Base-by-base conservation (phyloP, 345 rosid species). In the Trapa incisa region DNA sequence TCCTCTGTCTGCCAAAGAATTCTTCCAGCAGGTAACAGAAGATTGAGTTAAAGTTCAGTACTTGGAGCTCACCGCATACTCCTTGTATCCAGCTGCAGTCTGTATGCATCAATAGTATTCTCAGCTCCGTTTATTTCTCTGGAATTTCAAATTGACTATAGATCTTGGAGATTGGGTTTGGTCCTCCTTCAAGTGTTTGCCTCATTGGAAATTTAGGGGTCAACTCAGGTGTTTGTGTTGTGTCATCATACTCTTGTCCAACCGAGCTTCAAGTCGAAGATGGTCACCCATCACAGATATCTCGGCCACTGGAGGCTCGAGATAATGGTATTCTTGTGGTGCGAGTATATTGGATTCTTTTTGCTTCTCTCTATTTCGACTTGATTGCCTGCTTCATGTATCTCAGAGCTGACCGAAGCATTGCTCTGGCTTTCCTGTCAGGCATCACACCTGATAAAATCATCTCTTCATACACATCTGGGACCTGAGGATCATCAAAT, bases 391-490 rank as follows among this genome's bases (percentile, higher is more conserved):
- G 96, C 76, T 80, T 94, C 97, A 89, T 86, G 82, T 89, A 91
- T 81, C 81, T 87, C 64, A 94, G 78, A 74, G 96, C 99, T 73
- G 97, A 89, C 36, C 99, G 91, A 63, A 94, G 73, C 99, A 94
- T 94, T 39, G 89, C 91, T 81, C 95, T 83, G 64, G 99, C 95
- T 81, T 91, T 94, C 69, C 85, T 81, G 71, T 94, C 99, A 15
- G 99, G 96, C 75, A 75, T 85, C 83, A 89, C 87, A 7, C 96
- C 99, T 45, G 88, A 80, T 83, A 80, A 58, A 66, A 89, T 84
- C 99, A 94, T 89, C 80, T 94, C 99, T 73, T 91, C 95, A 35
- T 89, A 94, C 62, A 94, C 93, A 67, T 77, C 73, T 0, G 99
- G 97, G 61, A 94, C 99, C 99, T 94, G 82, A 77, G 80, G 73